Evolutionary conservation across 352 stramenopile species (phyloP), one percentile per base, ranked within the genome.

Genomic region (Globisporangium middletonii): DNA sequence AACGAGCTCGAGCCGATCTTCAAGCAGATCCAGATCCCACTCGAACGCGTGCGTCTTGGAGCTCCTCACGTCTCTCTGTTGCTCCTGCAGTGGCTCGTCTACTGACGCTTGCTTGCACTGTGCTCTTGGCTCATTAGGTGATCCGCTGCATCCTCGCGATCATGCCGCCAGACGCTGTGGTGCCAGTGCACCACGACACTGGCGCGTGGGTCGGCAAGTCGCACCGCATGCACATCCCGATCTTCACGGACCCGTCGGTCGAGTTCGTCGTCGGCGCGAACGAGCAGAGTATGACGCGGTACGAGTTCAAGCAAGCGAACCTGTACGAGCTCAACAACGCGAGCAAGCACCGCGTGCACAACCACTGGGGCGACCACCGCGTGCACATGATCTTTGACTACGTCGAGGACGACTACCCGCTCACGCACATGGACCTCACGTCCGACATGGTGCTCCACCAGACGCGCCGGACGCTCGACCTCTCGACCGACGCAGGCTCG

Each of bases 241-340:
- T 99, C 59, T 86, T 97, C 55, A 98, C 97, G 19, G 75, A 79
- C 57, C 60, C 75, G 4, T 53, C 76, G 6, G 75, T 95, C 47
- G 85, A 92, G 52, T 95, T 95, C 35, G 70, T 83, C 53, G 92
- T 97, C 51, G 97, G 96, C 9, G 70, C 80, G 8, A 89, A 88
- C 28, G 73, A 88, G 48, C 58, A 96, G 8, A 70, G 57, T 18
- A 90, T 99, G 85, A 61, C 88, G 64, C 83, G 93, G n/a, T 83
- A 96, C 53, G 76, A 93, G 62, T 97, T 98, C 62, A 72, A 86
- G 59, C 86, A 98, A 58, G 97, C 95, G 54, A 80, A 94, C 45
- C 82, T 99, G 3, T 97, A 99, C 79, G 97, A 99, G 82, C 94
- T 99, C 56, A 99, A 99, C 81, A 99, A 99, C 73, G 95, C 97